Percentiles rank a stretch among this genome's conserved stretches.
phyloP scores from a whole-genome alignment of 139 green algal species.

The Astrephomene gubernaculifera region DNA sequence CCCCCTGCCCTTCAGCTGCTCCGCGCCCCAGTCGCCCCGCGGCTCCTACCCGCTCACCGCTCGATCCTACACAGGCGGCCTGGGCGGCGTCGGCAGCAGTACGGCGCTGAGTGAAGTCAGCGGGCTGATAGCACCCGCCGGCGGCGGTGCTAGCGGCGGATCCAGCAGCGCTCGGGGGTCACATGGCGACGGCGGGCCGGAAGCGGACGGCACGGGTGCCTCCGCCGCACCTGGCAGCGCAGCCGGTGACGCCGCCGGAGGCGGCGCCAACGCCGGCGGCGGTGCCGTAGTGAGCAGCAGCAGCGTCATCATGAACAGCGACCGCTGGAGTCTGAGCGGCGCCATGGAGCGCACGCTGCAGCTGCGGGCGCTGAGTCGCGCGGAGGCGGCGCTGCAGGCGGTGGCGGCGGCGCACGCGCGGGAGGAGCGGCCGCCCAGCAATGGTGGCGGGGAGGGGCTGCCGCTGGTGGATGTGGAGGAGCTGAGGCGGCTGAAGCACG shows the following conservation, averaged over 20 bases:
- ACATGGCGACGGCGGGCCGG: not conserved
- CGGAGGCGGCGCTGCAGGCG: constrained; percentile 15
- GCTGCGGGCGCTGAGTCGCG: constrained; percentile 11
- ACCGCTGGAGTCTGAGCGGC: constrained; percentile 5
- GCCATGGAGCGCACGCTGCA: constrained; percentile 23
- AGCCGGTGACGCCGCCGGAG: not conserved
- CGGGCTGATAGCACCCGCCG: too few relatives aligned
- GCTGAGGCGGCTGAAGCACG: constrained; percentile 23
- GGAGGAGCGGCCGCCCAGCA: not conserved
- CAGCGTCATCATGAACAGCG: not conserved
- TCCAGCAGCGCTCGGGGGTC: not conserved
- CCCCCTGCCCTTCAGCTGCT: not conserved
- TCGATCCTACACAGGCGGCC: too few relatives aligned
- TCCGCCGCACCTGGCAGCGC: not conserved
- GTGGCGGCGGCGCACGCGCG: constrained; percentile 1
- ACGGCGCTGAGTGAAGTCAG: too few relatives aligned
- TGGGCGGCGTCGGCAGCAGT: too few relatives aligned
- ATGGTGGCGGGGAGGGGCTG: not conserved
- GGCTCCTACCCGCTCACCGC: too few relatives aligned
- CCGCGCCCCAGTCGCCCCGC: constrained; percentile 7
- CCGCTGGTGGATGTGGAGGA: constrained; percentile 14
- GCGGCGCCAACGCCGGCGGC: not conserved
- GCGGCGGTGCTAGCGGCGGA: not conserved
- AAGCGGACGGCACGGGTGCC: not conserved
- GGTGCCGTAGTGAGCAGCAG: not conserved